Evolutionary conservation across 805 yeast species (phyloP), one percentile per base, ranked within the genome.

Genomic region (Pichia pseudocactophila): DNA sequence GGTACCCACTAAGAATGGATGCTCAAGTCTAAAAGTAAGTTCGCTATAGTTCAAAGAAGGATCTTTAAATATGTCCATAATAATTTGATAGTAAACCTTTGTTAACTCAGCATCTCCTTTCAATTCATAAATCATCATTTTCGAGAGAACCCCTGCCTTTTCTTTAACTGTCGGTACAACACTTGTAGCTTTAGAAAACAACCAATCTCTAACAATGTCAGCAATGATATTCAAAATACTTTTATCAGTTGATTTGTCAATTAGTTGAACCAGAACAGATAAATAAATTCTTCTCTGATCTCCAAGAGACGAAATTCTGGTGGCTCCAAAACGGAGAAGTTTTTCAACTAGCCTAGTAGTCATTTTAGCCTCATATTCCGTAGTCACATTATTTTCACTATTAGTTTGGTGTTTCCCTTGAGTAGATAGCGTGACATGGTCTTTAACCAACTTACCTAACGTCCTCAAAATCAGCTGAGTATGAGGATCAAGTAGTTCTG

Each of bases 81-180:
- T 82, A 22, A 92, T 84, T 52, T 80, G 82, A 53, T 89, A 90
- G 57, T 85, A 90, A 45, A 82, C 80, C 49, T 78, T 79, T 0
- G 94, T 80, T 41, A 77, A 63, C 1, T 84, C 76, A 7, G 85
- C 74, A 55, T 90, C 96, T 3, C 95, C 95, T 49, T 95, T 72
- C 35, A 80, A 71, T 55, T 90, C 97, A 58, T 87, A 89, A 1
- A 85, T 83, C 74, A 90, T 76, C 96, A 94, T 88, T 62, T 92
- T 92, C 12, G 89, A 75, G 44, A 92, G 67, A 33, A 92, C 81
- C 0, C 95, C 97, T 1, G 97, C 96, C 58, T 92, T 92, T 56
- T 92, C 99, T 58, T 92, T 94, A 2, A 83, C 78, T 0, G 97
- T 86, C 3, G 99, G 99, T 68, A 88, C 88, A 18, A 86, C 70